Conservation (phyloP, 495 filamentous ascomycete species). For the Neurospora sp. region DNA sequence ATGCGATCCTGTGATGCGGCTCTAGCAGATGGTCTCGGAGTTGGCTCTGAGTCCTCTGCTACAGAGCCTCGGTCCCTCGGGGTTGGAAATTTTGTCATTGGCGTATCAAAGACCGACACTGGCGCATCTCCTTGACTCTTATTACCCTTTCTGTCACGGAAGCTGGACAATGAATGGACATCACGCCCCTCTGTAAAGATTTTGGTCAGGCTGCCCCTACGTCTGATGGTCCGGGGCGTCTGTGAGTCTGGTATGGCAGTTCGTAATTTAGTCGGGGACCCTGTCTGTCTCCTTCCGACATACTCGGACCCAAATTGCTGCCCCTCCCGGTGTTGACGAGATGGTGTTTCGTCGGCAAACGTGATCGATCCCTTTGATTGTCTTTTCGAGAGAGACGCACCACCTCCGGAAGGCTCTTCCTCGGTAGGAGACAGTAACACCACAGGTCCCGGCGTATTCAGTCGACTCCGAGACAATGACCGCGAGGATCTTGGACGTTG, state of each 20-base stretch:
- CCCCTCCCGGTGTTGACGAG: neutral
- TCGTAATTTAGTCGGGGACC: neutral
- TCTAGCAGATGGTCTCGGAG: neutral
- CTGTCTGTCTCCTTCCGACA: neutral
- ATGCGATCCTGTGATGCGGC: neutral
- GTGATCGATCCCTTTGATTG: neutral
- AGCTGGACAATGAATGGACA: neutral
- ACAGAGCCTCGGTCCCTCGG: neutral
- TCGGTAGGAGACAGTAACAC: conserved; percentile 23
- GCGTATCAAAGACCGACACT: neutral
- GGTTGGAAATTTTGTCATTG: neutral
- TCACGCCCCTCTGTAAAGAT: neutral
- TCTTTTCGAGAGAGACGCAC: neutral
- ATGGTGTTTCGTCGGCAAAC: neutral
- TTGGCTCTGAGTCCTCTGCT: neutral
- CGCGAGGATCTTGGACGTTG: conserved; percentile 15
- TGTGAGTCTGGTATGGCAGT: neutral
- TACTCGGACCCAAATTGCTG: neutral
- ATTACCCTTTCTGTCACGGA: neutral
- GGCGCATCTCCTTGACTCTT: neutral
- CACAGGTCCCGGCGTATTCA: conserved; percentile 4
- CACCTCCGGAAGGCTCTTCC: conserved; percentile 15
- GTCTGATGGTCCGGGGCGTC: neutral
- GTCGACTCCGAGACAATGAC: conserved; percentile 5
- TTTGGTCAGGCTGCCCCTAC: neutral